A percentile compares a stretch with the other conserved stretches of the same genome.
Conservation (phyloP, 768 basidiomycete species). For the Krasilnikovozyma curviuscula region DNA sequence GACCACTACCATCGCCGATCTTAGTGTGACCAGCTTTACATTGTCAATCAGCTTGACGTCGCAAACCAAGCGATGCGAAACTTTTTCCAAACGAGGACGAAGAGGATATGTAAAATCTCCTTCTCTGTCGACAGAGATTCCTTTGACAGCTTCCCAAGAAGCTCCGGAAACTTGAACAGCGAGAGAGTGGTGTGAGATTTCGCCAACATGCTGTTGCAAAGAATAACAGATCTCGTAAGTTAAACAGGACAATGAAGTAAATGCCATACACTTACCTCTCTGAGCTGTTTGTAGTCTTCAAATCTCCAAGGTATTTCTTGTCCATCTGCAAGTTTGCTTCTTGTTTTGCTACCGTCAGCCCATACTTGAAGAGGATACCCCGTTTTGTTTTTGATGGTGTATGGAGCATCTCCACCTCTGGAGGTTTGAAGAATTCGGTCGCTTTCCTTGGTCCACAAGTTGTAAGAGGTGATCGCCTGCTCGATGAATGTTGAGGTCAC, state of each 20-base stretch:
- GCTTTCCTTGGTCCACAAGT: slow-evolving; percentile 54
- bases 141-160: slow-evolving; percentile 70
- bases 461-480: slow-evolving; percentile 51
- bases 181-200: slow-evolving; percentile 53
- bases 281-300: slow-evolving; percentile 82
- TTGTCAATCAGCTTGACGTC: slow-evolving; percentile 78
- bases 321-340: slow-evolving; percentile 44
- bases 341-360: slow-evolving; percentile 43
- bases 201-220: slow-evolving; percentile 7
- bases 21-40: slow-evolving; percentile 79
- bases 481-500: slow-evolving; percentile 78
- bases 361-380: slow-evolving; percentile 69
- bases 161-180: slow-evolving; percentile 67
- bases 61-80: slow-evolving; percentile 62
- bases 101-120: slow-evolving; percentile 76
- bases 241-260: not conserved
- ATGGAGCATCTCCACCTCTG: slow-evolving; percentile 79
- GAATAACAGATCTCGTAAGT: not conserved
- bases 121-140: slow-evolving; percentile 80
- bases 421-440: slow-evolving; percentile 52
- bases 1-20: slow-evolving; percentile 79
- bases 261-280: slow-evolving; percentile 44
- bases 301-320: slow-evolving; percentile 84
- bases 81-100: slow-evolving; percentile 54
- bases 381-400: slow-evolving; percentile 75